phyloP scores from a whole-genome alignment of 495 filamentous ascomycete genomes.

The Hyaloscypha hepaticicola region DNA sequence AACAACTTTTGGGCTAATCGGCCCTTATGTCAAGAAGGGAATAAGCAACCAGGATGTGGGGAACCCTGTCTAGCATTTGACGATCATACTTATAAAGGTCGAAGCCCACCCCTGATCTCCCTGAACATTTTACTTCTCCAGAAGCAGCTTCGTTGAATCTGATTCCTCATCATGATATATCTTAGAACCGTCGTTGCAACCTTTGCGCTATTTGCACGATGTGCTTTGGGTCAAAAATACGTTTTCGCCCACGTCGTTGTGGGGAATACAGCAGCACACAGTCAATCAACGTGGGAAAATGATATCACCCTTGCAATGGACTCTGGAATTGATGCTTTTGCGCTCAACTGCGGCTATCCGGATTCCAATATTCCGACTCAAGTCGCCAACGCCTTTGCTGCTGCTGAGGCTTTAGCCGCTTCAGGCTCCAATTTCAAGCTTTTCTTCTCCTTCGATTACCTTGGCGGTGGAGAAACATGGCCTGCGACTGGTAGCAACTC shows the following conservation, averaged over 20 bases:
- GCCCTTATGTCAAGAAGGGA: background rate
- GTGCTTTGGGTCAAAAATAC: conserved; percentile 18
- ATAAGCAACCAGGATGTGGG: background rate
- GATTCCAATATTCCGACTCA: conserved; percentile 24
- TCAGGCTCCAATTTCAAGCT: conserved; percentile 18
- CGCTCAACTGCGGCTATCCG: conserved; percentile 34
- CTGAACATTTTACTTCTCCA: no score
- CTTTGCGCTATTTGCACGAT: background rate
- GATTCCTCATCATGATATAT: background rate
- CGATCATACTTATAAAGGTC: background rate
- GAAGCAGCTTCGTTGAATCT: background rate
- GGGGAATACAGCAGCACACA: conserved; percentile 27
- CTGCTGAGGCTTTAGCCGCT: background rate
- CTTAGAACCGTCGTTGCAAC: background rate
- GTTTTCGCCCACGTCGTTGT: conserved; percentile 30
- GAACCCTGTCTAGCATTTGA: background rate
- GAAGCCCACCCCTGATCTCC: background rate
- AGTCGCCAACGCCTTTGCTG: conserved; percentile 28
- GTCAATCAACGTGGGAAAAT: conserved; percentile 28
- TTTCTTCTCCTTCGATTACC: conserved; percentile 28
- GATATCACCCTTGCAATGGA: conserved; percentile 57
- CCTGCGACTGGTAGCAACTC: conserved; percentile 37
- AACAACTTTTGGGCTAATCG: background rate
- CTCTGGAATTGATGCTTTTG: conserved; percentile 59
- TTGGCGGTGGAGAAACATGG: conserved; percentile 43